These are phyloP conservation scores for Knufia fluminis DNA, from an alignment of 2,329 filamentous ascomycete genomes.

Conservation along the genomic window DNA sequence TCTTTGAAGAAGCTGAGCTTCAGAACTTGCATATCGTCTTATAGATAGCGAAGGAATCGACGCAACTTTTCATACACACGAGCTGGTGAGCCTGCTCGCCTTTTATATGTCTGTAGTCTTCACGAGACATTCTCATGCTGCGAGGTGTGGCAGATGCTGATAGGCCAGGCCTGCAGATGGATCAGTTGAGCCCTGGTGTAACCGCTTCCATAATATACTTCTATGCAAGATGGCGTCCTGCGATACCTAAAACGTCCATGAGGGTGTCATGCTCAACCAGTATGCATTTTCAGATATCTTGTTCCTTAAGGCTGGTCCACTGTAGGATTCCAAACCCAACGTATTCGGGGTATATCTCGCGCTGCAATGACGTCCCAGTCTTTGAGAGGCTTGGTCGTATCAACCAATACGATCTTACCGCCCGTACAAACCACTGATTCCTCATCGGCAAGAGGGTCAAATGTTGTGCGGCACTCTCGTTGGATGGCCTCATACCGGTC, in stretches of 20 bases:
- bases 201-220: too few relatives aligned
- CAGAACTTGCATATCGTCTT: neutral
- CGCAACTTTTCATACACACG: neutral
- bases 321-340: constrained; percentile 8
- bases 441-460: neutral
- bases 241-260: neutral
- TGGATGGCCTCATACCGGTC: neutral
- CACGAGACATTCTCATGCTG: neutral
- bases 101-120: neutral
- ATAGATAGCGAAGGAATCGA: neutral
- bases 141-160: neutral
- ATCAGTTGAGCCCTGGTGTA: neutral
- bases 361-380: constrained; percentile 13
- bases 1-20: neutral
- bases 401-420: constrained; percentile 14
- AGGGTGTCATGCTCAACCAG: neutral
- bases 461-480: neutral
- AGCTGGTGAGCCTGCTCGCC: too few relatives aligned
- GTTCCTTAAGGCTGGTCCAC: neutral
- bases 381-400: constrained; percentile 12
- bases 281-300: neutral
- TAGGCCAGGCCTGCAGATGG: neutral
- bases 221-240: neutral
- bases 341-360: constrained; percentile 12
- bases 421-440: constrained; percentile 12